These are phyloP conservation scores for Neurospora sp. DNA, from an alignment of 495 filamentous ascomycete species.

Conservation along the genomic window DNA sequence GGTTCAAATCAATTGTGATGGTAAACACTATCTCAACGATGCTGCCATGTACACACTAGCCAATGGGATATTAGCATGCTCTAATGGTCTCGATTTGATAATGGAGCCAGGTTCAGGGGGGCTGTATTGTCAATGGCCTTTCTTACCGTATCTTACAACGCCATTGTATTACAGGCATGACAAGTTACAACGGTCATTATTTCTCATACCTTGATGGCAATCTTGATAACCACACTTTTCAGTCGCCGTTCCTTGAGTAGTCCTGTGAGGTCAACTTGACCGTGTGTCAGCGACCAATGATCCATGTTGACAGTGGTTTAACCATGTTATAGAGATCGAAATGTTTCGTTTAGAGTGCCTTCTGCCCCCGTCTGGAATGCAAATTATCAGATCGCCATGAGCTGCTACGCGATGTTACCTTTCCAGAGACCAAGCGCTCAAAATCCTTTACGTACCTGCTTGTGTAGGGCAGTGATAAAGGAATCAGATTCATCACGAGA, in stretches of 20 bases:
- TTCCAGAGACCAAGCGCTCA: neutral
- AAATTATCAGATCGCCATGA: neutral
- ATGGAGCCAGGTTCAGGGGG: neutral
- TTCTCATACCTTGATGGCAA: neutral
- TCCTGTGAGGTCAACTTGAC: neutral
- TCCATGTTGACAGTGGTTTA: neutral
- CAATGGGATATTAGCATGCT: neutral
- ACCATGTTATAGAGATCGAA: neutral
- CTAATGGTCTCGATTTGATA: neutral
- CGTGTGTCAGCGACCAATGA: neutral
- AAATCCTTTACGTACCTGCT: neutral
- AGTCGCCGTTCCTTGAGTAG: neutral
- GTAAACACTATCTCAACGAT: neutral
- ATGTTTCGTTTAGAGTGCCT: neutral
- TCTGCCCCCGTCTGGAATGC: neutral
- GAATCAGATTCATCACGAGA: neutral
- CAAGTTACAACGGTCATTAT: neutral
- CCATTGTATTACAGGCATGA: neutral
- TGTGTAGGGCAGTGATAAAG: neutral
- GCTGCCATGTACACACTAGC: neutral
- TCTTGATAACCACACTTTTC: neutral
- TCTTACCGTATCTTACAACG: neutral
- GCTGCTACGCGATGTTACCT: neutral
- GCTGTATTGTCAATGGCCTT: neutral
- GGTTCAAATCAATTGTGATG: neutral